Conservation (phyloP, 495 filamentous ascomycete species). For the Penicillium salamii region DNA sequence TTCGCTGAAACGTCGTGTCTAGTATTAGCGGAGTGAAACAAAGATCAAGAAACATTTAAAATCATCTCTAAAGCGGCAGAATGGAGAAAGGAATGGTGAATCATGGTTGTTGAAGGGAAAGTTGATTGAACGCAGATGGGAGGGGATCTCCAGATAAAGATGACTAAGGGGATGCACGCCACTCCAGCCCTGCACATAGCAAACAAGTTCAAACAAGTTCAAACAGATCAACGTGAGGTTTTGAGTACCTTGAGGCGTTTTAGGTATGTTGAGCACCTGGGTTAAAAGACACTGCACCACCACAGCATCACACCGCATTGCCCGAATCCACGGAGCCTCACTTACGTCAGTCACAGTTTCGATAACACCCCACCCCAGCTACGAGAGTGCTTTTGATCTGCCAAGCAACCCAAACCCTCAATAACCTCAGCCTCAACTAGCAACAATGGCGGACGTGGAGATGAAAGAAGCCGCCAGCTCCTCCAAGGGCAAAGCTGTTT, state of each 20-base stretch:
- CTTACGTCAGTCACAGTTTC: constrained; percentile 8
- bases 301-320: neutral
- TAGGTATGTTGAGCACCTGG: neutral
- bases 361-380: constrained; percentile 3
- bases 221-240: constrained; percentile 1
- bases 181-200: neutral
- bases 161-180: constrained; percentile 5
- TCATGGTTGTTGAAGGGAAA: constrained; percentile 6
- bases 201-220: constrained; percentile 1
- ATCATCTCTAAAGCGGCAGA: constrained; percentile 6
- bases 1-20: constrained; percentile 12
- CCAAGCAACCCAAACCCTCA: neutral
- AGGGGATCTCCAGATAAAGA: constrained; percentile 2
- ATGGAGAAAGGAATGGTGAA: constrained; percentile 3
- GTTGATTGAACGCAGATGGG: constrained; percentile 5
- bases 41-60: constrained; percentile 2
- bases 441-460: constrained; percentile 88
- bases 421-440: neutral
- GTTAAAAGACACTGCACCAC: neutral
- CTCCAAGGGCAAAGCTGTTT: constrained; percentile 59
- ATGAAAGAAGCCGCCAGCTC: constrained; percentile 78
- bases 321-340: constrained; percentile 1
- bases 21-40: constrained; percentile 13
- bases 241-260: constrained; percentile 5
- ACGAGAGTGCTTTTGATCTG: neutral